Conservation (phyloP, 371 early-diverging fungal genomes). For the Circinella minor region DNA sequence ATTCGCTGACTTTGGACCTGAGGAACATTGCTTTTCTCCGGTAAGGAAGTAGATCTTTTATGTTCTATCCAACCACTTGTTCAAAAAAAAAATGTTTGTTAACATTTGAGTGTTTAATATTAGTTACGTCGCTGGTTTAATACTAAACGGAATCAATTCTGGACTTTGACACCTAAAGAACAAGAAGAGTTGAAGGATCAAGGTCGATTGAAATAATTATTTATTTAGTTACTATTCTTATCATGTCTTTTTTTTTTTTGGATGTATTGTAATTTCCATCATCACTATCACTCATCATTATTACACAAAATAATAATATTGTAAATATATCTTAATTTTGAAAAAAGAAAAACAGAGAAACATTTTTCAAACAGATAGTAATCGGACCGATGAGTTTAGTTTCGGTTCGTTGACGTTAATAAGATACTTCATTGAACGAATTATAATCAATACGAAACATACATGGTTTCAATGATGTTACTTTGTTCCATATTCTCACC, state of each 20-base stretch:
- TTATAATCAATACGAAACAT: not conserved
- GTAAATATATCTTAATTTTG: not conserved
- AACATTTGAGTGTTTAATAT: not conserved
- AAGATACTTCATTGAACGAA: too few species aligned
- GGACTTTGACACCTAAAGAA: slow-evolving; percentile 48
- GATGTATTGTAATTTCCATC: not conserved
- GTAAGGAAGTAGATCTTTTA: slow-evolving; percentile 31
- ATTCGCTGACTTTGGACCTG: slow-evolving; percentile 52
- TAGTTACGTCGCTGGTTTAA: slow-evolving; percentile 54
- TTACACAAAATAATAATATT: too few species aligned
- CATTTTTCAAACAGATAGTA: too few species aligned
- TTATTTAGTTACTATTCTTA: too few species aligned
- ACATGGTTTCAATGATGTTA: not conserved
- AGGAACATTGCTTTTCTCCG: slow-evolving; percentile 52
- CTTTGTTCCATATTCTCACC: slow-evolving; percentile 12
- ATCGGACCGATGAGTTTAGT: too few species aligned
- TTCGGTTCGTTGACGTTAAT: too few species aligned
- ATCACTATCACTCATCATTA: not conserved
- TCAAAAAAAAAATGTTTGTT: not conserved
- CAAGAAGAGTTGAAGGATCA: slow-evolving; percentile 45
- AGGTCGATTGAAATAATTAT: slow-evolving; percentile 34
- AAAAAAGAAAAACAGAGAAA: too few species aligned
- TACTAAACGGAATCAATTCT: slow-evolving; percentile 38
- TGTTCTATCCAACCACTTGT: not conserved
- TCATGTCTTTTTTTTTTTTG: not conserved